Evolutionary conservation across 768 basidiomycete species (phyloP).

Genomic region (Lactarius sanguifluus): DNA sequence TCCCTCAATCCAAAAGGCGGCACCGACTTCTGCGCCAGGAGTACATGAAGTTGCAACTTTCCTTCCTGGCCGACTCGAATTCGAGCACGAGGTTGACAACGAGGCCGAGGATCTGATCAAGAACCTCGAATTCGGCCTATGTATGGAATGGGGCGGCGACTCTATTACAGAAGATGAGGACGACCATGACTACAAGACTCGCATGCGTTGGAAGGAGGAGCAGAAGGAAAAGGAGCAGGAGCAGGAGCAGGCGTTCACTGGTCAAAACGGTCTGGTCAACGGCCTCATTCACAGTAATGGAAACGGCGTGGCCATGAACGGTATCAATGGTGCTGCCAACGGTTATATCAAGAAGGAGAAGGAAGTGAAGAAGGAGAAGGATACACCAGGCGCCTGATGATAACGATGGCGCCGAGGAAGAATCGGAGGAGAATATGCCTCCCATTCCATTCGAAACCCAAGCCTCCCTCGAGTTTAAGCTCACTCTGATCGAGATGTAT

Average conservation of each 20-base stretch:
- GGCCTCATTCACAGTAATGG: conserved; percentile 38
- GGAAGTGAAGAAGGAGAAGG: conserved; percentile 39
- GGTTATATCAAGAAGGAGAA: conserved; percentile 43
- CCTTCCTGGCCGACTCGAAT: conserved; percentile 96
- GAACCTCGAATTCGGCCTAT: conserved; percentile 94
- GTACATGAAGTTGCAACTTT: conserved; percentile 91
- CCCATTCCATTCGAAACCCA: conserved; percentile 81
- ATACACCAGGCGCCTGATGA: conserved; percentile 29
- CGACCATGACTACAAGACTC: conserved; percentile 66
- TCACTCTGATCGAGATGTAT: conserved; percentile 89
- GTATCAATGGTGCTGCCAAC: conserved; percentile 39
- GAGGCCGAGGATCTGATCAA: conserved; percentile 95
- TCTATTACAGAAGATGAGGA: conserved; percentile 75
- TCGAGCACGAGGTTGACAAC: conserved; percentile 96
- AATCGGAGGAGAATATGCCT: conserved; percentile 60
- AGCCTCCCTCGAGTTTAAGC: conserved; percentile 84
- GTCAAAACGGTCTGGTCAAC: conserved; percentile 30
- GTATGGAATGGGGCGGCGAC: conserved; percentile 81
- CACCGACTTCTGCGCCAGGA: conserved; percentile 86
- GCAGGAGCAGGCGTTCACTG: conserved; percentile 28
- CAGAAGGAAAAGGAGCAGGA: conserved; percentile 36
- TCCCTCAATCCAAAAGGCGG: conserved; percentile 61
- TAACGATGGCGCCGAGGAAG: conserved; percentile 57
- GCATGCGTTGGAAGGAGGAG: conserved; percentile 44
- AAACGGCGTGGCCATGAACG: conserved; percentile 33